Conservation (phyloP, 371 early-diverging fungal genomes). For the Umbelopsis sp. region DNA sequence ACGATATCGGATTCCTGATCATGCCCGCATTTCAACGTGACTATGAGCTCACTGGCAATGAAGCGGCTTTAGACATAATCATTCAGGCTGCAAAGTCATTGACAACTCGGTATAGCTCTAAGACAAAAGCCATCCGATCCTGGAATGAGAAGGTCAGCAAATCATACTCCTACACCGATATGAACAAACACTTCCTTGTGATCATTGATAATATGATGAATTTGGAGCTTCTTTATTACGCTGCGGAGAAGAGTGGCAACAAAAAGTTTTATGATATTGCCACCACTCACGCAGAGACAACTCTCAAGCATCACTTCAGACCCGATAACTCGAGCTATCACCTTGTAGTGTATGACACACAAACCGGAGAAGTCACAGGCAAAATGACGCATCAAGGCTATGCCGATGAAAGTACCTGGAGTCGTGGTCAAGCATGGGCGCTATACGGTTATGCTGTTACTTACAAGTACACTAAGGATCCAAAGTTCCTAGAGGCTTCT, state of each 20-base stretch:
- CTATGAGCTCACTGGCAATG: conserved; percentile 16
- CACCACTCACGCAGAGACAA: conserved; percentile 17
- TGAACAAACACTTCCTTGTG: conserved; percentile 11
- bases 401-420: conserved; percentile 19
- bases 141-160: conserved; percentile 13
- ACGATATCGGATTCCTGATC: conserved; percentile 15
- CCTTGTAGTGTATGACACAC: conserved; percentile 16
- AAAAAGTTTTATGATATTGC: conserved; percentile 15
- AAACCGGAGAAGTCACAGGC: conserved; percentile 1
- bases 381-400: conserved; percentile 16
- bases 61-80: conserved; percentile 1
- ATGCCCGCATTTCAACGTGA: conserved; percentile 20
- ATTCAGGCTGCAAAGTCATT: conserved; percentile 18
- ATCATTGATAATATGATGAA: conserved; percentile 20
- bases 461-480: conserved; percentile 19
- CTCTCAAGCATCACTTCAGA: conserved; percentile 16
- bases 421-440: conserved; percentile 20
- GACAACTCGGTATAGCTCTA: conserved; percentile 15
- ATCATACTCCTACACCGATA: conserved; percentile 14
- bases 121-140: conserved; percentile 12
- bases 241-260: conserved; percentile 8
- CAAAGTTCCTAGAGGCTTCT: conserved; percentile 8
- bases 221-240: conserved; percentile 16
- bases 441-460: conserved; percentile 9
- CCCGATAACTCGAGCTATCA: conserved; percentile 18